phyloP scores from a whole-genome alignment of 768 basidiomycete species.

The Rubroboletus pulcherrimus region DNA sequence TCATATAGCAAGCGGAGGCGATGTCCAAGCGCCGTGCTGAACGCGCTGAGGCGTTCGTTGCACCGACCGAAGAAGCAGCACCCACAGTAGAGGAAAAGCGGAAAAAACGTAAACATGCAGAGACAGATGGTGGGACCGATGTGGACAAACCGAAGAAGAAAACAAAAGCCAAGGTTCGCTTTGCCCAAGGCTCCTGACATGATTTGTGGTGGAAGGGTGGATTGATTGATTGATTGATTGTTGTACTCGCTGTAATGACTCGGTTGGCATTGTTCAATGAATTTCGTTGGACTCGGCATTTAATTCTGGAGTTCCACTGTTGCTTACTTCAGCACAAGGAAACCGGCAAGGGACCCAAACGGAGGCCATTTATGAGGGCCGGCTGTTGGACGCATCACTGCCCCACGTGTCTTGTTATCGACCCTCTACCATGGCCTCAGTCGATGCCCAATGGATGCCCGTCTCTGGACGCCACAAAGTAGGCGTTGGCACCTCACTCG shows the following conservation, averaged over 20 bases:
- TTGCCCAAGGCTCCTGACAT: slow-evolving; percentile 12
- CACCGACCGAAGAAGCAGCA: slow-evolving; percentile 75
- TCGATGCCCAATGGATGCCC: slow-evolving; percentile 52
- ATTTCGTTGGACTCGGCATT: not conserved
- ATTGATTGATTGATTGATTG: not conserved
- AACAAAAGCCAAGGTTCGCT: slow-evolving; percentile 25
- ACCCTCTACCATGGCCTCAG: slow-evolving; percentile 42
- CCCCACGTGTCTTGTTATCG: slow-evolving; percentile 20
- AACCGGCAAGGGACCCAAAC: slow-evolving; percentile 8
- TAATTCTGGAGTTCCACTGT: not conserved
- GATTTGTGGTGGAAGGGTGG: not conserved
- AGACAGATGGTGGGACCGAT: slow-evolving; percentile 34
- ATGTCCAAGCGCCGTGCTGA: slow-evolving; percentile 68
- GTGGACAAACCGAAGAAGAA: slow-evolving; percentile 41
- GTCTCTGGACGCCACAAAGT: slow-evolving; percentile 55
- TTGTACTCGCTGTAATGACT: slow-evolving; percentile 10
- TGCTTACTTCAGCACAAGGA: slow-evolving; percentile 29
- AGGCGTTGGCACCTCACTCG: slow-evolving; percentile 58
- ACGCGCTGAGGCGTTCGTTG: slow-evolving; percentile 84
- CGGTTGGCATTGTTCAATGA: not conserved
- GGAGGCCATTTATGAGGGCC: slow-evolving; percentile 15
- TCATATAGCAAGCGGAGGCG: slow-evolving; percentile 69
- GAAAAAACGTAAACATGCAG: slow-evolving; percentile 48
- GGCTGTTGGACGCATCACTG: slow-evolving; percentile 4
- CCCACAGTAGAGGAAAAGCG: slow-evolving; percentile 78